Evolutionary conservation across 345 rosid genomes (phyloP).

Genomic region (Eucalyptus marginata): DNA sequence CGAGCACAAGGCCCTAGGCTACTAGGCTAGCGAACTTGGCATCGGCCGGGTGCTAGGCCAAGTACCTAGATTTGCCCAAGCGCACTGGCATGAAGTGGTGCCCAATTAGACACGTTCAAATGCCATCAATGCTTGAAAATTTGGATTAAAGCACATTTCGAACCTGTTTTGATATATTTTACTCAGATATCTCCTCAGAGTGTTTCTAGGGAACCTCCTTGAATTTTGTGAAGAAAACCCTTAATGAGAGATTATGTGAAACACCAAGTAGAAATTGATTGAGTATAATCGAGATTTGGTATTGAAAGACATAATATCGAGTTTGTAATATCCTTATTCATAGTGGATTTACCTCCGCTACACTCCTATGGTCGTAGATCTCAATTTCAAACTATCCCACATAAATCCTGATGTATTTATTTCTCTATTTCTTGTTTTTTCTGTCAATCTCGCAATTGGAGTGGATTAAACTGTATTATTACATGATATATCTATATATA

Average conservation of each 20-base stretch:
- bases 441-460: background rate
- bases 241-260: background rate
- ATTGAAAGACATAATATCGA: background rate
- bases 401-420: background rate
- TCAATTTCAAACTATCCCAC: background rate
- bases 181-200: accelerated
- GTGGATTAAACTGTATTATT: background rate
- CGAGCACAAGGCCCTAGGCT: background rate
- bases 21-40: background rate
- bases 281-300: background rate
- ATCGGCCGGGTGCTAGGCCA: background rate
- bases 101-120: background rate
- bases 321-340: background rate
- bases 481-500: background rate
- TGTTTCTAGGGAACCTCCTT: background rate
- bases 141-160: background rate
- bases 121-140: background rate
- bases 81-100: background rate
- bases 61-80: background rate
- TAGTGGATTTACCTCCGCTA: background rate
- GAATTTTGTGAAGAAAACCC: background rate
- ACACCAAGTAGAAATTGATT: background rate
- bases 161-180: background rate
- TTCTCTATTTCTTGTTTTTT: too few species aligned
- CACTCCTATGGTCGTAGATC: background rate